A percentile compares a stretch with the other conserved stretches of the same genome.
Conservation (phyloP, 1,284 basidiomycete genomes). For the Takashimella tepidaria region DNA sequence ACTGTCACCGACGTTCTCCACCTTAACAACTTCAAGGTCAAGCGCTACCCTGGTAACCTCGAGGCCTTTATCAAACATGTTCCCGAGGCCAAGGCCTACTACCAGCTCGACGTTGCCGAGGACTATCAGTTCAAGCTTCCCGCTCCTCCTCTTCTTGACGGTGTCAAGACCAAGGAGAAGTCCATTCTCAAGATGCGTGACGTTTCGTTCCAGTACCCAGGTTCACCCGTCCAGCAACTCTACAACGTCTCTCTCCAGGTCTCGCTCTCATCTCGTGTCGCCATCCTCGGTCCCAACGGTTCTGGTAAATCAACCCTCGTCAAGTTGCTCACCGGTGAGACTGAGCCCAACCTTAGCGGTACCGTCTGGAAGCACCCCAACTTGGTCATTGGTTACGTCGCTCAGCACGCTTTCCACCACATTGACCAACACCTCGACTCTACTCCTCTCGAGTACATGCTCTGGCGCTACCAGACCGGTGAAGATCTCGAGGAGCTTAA, state of each 20-base stretch:
- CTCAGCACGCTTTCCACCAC: constrained; percentile 98
- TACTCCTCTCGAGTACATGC: constrained; percentile 96
- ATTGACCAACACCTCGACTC: constrained; percentile 97
- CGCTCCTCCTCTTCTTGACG: constrained; percentile 90
- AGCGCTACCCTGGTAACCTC: constrained; percentile 95
- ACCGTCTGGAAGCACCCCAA: constrained; percentile 99
- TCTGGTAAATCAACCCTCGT: constrained; percentile 98
- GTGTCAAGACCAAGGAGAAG: constrained; percentile 99
- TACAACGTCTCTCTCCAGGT: constrained; percentile 94
- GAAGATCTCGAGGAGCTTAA: constrained; percentile 94
- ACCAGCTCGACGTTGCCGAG: constrained; percentile 87
- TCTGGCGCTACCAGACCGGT: constrained; percentile 99
- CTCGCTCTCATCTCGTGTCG: constrained; percentile 94
- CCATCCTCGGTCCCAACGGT: constrained; percentile 93
- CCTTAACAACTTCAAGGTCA: constrained; percentile 98
- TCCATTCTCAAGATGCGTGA: constrained; percentile 94
- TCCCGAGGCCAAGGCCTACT: constrained; percentile 97
- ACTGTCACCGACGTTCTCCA: constrained; percentile 98
- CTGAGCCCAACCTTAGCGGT: constrained; percentile 92
- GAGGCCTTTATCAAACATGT: constrained; percentile 91
- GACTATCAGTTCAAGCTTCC: constrained; percentile 97
- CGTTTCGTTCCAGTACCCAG: constrained; percentile 94
- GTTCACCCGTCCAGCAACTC: constrained; percentile 76
- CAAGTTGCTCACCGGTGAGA: constrained; percentile 96
- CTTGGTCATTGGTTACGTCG: constrained; percentile 97